These are phyloP conservation scores for Pulveroboletus sp. DNA, from an alignment of 768 basidiomycete genomes.

Conservation along the genomic window DNA sequence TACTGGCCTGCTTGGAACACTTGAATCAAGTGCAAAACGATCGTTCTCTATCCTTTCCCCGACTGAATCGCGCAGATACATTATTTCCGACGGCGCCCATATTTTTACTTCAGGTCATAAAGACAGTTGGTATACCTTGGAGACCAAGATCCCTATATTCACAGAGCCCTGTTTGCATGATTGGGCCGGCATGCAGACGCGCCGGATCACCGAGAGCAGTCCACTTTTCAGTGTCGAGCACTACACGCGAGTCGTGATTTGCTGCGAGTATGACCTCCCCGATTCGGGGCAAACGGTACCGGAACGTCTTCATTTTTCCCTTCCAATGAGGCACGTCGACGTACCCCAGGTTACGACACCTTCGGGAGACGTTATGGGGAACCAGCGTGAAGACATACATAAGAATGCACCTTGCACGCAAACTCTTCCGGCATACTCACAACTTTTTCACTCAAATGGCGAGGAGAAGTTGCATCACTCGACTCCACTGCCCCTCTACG, in stretches of 20 bases:
- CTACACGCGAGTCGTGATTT: constrained; percentile 47
- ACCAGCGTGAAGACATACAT: constrained; percentile 5
- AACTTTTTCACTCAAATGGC: constrained; percentile 70
- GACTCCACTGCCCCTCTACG: constrained; percentile 60
- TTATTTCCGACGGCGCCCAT: constrained; percentile 46
- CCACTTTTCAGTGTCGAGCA: constrained; percentile 59
- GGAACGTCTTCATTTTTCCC: constrained; percentile 32
- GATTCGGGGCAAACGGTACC: constrained; percentile 25
- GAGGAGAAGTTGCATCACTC: constrained; percentile 66
- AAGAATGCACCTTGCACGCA: constrained; percentile 21
- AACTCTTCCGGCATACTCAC: constrained; percentile 68
- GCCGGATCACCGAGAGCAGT: constrained; percentile 43
- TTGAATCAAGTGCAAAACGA: constrained; percentile 26
- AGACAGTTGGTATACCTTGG: constrained; percentile 26
- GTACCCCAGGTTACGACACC: constrained; percentile 26
- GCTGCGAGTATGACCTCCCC: constrained; percentile 49
- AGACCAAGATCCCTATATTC: constrained; percentile 20
- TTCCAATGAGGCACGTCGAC: constrained; percentile 51
- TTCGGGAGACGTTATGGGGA: neutral
- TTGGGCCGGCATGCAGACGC: constrained; percentile 28
- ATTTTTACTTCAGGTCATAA: constrained; percentile 37
- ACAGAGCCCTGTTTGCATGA: constrained; percentile 12
- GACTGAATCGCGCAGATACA: constrained; percentile 42
- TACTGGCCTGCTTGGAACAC: constrained; percentile 35
- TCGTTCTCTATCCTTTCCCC: constrained; percentile 48